Evolutionary conservation across 2,329 filamentous ascomycete species (phyloP), one percentile per base, ranked within the genome.

Genomic region (Penicillium freii): DNA sequence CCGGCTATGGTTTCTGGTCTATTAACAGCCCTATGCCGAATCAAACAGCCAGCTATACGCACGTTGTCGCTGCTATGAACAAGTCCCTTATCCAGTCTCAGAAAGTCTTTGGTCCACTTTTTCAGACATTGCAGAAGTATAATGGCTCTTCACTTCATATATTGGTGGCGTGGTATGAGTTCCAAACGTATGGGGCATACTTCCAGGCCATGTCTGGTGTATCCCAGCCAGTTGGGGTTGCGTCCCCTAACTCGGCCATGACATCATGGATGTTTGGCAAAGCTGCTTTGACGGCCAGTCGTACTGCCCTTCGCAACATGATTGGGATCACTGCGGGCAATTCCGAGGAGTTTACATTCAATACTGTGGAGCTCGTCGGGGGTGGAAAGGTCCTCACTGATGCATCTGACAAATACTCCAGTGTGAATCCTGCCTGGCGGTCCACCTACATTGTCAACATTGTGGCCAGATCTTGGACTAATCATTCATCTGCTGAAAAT

Each of bases 391-490:
- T 73, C 0, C 62, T 76, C n/a, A 73, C 75, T 39, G 68, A 72
- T 0, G 71, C 72, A 0, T 72, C 0, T 2, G 56, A 61, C 31
- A 40, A 48, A 1, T 64, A 81, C 42, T 79, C 80, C 31, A 71
- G 81, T 0, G 75, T 82, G 2, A 78, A 79, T 38, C 81, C 82
- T 0, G 80, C 80, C 0, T 86, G 82, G 81, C 74, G 83, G 17
- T 77, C 63, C 13, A 73, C 79, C 0, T 72, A 73, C 54, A 59
- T 74, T 34, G 64, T 70, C 50, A 65, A 70, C 27, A 66, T 73
- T 23, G 67, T 74, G 4, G 65, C 69, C 0, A 36, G 62, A 9
- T 48, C 53, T 7, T 66, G 64, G 62, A 34, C 51, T 1, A 59
- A 62, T n/a, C 44, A 53, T 2, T 60, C 59, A 4, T 59, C 59